These are phyloP conservation scores for Hydrangea macrophylla DNA, from an alignment of 148 eudicot genomes.

Conservation along the genomic window DNA sequence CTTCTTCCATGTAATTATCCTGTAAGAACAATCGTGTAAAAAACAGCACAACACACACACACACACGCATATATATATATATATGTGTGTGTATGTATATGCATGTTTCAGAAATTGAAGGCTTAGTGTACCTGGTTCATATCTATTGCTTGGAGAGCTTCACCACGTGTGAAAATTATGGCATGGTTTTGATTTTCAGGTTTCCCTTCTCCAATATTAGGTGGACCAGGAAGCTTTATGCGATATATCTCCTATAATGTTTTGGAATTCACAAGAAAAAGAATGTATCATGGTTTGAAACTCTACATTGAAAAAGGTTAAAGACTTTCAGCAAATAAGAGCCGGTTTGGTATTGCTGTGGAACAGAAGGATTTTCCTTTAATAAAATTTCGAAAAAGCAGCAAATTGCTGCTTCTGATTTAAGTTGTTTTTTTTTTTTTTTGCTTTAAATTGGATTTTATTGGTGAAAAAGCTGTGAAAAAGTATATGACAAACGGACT, in stretches of 20 bases:
- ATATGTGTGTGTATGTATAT: no score
- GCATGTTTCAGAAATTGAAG: neutral
- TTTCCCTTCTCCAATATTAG: slow-evolving; percentile 97
- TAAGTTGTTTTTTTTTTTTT: no score
- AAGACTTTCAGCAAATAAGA: neutral
- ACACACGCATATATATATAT: no score
- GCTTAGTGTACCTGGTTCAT: slow-evolving; percentile 81
- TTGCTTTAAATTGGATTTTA: no score
- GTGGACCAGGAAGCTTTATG: slow-evolving; percentile 90
- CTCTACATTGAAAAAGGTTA: slow-evolving; percentile 1
- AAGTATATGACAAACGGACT: no score
- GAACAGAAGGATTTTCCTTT: no score
- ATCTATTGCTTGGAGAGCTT: slow-evolving; percentile 97
- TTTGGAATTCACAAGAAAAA: neutral
- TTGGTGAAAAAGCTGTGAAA: no score
- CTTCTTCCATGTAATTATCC: slow-evolving; percentile 98
- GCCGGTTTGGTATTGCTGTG: neutral
- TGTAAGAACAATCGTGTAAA: slow-evolving; percentile 22
- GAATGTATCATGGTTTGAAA: slow-evolving; percentile 9
- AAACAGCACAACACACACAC: neutral
- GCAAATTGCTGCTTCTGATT: no score
- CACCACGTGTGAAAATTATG: slow-evolving; percentile 96
- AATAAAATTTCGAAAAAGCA: no score
- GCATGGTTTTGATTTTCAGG: slow-evolving; percentile 98
- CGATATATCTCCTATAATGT: slow-evolving; percentile 75